Evolutionary conservation across 306 rosid species (phyloP).

Genomic region (Gleditsia sinensis): DNA sequence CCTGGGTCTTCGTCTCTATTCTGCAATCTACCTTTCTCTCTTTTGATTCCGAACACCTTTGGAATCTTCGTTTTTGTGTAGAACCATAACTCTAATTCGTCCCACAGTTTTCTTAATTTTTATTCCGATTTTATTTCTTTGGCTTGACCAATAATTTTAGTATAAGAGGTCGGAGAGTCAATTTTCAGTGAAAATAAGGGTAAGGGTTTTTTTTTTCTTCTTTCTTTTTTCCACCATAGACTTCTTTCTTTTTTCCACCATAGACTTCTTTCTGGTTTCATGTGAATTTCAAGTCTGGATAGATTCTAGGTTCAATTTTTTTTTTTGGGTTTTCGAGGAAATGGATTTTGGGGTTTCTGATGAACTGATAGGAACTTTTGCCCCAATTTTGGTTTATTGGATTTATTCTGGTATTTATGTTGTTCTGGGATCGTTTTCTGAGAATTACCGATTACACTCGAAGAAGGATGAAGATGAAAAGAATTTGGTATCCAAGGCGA

Average conservation of each 20-base stretch:
- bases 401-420: constrained; percentile 77
- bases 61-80: neutral
- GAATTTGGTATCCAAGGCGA: constrained; percentile 79
- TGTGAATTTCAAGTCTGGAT: neutral
- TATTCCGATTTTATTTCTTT: neutral
- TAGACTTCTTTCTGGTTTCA: constrained; percentile 1
- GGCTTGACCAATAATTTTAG: neutral
- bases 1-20: neutral
- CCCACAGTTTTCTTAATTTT: neutral
- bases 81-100: neutral
- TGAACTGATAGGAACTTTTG: constrained; percentile 86
- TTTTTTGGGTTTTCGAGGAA: neutral
- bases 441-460: constrained; percentile 75
- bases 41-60: neutral
- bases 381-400: constrained; percentile 84
- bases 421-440: constrained; percentile 60
- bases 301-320: constrained; percentile 16
- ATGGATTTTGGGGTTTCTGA: constrained; percentile 85
- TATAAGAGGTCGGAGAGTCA: neutral
- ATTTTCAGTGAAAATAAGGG: neutral
- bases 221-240: neutral
- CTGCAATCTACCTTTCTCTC: neutral
- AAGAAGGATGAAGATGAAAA: constrained; percentile 85
- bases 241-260: neutral
- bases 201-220: constrained; percentile 9